phyloP scores from a whole-genome alignment of 2,329 filamentous ascomycete genomes.

The Calonectria fujianensis region DNA sequence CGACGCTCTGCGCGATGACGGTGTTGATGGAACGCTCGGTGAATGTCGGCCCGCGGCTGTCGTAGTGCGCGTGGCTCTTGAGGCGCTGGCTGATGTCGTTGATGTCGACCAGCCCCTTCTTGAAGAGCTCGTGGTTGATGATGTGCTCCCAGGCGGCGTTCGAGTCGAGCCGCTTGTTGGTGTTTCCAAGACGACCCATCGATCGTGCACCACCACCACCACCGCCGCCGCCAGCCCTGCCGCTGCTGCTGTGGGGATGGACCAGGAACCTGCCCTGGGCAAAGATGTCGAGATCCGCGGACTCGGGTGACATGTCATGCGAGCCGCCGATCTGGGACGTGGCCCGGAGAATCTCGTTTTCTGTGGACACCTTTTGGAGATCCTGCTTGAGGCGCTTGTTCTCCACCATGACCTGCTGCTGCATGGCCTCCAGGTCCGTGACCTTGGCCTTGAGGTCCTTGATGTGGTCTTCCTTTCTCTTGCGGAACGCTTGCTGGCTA shows the following conservation, averaged over 20 bases:
- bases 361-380: constrained; percentile 87
- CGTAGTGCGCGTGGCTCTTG: constrained; percentile 84
- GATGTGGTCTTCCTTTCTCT: constrained; percentile 95
- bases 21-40: constrained; percentile 82
- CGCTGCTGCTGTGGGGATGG: constrained; percentile 68
- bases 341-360: constrained; percentile 93
- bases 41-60: constrained; percentile 92
- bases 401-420: constrained; percentile 83
- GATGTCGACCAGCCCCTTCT: constrained; percentile 87
- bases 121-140: constrained; percentile 85
- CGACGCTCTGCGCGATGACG: constrained; percentile 87
- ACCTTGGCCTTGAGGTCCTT: constrained; percentile 94
- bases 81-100: constrained; percentile 86
- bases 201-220: constrained; percentile 67
- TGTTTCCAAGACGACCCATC: neutral
- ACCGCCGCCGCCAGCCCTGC: constrained; percentile 75
- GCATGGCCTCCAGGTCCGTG: constrained; percentile 82
- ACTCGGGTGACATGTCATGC: constrained; percentile 84
- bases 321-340: constrained; percentile 73
- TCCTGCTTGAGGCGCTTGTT: constrained; percentile 91
- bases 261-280: neutral
- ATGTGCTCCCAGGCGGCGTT: constrained; percentile 94
- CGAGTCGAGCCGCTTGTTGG: constrained; percentile 72
- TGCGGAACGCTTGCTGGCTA: constrained; percentile 96
- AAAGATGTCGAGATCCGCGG: constrained; percentile 63